Percentiles rank a stretch among this genome's conserved stretches.
These are phyloP conservation scores for Collybiopsis luxurians DNA, from an alignment of 768 basidiomycete species.

Conservation along the genomic window DNA sequence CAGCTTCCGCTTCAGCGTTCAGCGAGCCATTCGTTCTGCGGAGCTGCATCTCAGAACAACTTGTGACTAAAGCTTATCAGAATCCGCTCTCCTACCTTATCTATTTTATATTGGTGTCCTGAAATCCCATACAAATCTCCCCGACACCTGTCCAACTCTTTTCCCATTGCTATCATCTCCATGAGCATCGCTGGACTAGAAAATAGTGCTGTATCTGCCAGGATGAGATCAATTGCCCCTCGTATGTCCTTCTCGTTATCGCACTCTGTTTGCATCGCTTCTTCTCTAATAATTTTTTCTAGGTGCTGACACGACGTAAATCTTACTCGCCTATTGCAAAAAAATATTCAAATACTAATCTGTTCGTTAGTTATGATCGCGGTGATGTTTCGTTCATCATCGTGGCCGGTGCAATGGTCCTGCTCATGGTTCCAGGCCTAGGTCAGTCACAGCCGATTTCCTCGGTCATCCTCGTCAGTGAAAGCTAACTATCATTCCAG, in stretches of 20 bases:
- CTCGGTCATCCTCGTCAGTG: background rate
- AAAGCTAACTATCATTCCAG: conserved; percentile 26
- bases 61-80: too few relatives aligned
- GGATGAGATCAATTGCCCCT: background rate
- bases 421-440: conserved; percentile 76
- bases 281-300: background rate
- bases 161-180: background rate
- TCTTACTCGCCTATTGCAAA: background rate
- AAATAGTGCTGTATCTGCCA: background rate
- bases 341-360: background rate
- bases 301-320: conserved; percentile 1
- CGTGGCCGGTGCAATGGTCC: conserved; percentile 65
- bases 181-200: background rate
- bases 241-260: background rate
- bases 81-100: too few relatives aligned
- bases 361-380: conserved; percentile 51
- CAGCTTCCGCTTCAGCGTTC: too few relatives aligned
- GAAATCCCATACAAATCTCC: background rate
- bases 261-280: background rate
- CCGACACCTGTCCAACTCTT: background rate
- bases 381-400: conserved; percentile 75
- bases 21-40: too few relatives aligned
- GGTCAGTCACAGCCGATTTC: conserved; percentile 35
- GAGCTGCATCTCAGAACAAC: too few relatives aligned
- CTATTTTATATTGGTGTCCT: background rate